Evolutionary conservation across 2,329 filamentous ascomycete species (phyloP), one percentile per base, ranked within the genome.

Genomic region (Phialemonium atrogriseum): DNA sequence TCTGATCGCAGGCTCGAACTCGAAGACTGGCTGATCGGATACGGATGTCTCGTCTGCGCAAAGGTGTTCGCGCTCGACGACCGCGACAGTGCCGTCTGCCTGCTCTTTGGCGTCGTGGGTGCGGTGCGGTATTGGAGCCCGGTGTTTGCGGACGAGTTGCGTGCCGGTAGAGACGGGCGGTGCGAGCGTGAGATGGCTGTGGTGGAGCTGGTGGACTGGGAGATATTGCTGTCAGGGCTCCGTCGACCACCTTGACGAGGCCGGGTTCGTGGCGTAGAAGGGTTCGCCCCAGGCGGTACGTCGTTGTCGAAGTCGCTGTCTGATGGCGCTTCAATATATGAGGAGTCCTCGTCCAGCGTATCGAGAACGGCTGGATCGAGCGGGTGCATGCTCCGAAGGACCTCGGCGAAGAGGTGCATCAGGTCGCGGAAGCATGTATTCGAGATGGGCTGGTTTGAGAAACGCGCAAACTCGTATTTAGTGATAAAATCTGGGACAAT

Each of bases 391-490:
- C 69, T 72, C 32, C 82, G 75, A 10, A 96, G 62, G 0, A 96
- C 63, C 32, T 83, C 76, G 2, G 88, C 83, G 55, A 96, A 95
- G 16, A 84, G 66, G 35, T 77, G 72, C 86, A 95, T 95, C 18
- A 95, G 63, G 14, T 70, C 61, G 22, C 82, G 70, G 51, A 98
- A 96, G 31, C 80, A 70, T 0, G 58, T 48, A 44, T 88, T 80
- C 3, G 74, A 70, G 4, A 94, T 62, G 1, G 80, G 72, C 5
- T 66, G 62, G 0, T 72, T 73, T 2, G 84, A 88, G 59, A 94
- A 98, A 24, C 89, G 79, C 3, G 87, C 86, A 35, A 73, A 66
- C 59, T 96, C 91, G 58, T 95, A 98, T 13, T 74, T 62, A 1
- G 68, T 57, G 13, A 95, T 59, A 50, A 96, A 98, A 40, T 54